Conservation (phyloP, 2,329 filamentous ascomycete species). For the Pyrenochaeta sp. region DNA sequence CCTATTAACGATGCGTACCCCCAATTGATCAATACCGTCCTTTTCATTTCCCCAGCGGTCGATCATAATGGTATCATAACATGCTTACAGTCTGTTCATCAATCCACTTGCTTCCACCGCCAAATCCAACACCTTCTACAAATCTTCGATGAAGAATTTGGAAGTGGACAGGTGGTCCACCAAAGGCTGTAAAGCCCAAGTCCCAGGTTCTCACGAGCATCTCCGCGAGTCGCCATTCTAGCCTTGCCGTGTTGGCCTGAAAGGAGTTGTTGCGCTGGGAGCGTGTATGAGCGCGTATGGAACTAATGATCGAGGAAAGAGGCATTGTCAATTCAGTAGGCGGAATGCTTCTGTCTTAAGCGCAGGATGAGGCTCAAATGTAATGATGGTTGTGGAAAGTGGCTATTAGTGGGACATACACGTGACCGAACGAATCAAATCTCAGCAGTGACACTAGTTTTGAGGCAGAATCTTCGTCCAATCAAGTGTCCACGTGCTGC, state of each 20-base stretch:
- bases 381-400: not conserved
- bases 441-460: not conserved
- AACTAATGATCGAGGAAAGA: conserved; percentile 30
- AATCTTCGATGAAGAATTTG: conserved; percentile 71
- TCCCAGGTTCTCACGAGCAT: no score
- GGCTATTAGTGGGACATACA: not conserved
- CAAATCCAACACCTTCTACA: conserved; percentile 59
- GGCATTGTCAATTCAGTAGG: conserved; percentile 25
- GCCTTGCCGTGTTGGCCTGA: no score
- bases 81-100: conserved; percentile 70
- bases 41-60: no score
- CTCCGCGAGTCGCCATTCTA: no score
- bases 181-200: no score
- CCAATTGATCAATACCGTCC: not conserved
- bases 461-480: not conserved
- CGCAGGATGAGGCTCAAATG: no score
- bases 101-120: conserved; percentile 67
- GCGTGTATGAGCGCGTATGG: conserved; percentile 26
- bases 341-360: no score
- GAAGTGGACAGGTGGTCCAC: conserved; percentile 76
- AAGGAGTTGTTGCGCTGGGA: conserved; percentile 19
- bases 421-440: not conserved
- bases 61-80: no score
- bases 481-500: not conserved
- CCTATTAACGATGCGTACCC: no score